These are phyloP conservation scores for Tuber magnatum DNA, from an alignment of 495 filamentous ascomycete species.

Conservation along the genomic window DNA sequence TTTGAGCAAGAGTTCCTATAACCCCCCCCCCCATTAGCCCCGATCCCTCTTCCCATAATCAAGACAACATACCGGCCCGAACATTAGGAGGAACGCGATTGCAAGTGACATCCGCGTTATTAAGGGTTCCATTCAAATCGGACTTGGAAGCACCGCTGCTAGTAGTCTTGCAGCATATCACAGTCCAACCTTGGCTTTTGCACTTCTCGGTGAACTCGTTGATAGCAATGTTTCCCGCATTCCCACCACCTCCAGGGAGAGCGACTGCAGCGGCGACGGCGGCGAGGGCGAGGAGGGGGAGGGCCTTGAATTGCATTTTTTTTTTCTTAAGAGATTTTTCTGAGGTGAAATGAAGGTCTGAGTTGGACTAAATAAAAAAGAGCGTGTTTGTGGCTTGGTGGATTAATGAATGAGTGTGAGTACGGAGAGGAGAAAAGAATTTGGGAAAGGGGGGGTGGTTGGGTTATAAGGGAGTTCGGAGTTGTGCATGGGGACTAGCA, in stretches of 20 bases:
- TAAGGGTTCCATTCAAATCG: neutral
- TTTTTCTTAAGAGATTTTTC: neutral
- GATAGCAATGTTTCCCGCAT: neutral
- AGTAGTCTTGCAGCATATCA: neutral
- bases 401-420: neutral
- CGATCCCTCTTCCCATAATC: neutral
- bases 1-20: neutral
- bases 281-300: neutral
- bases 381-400: neutral
- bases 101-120: neutral
- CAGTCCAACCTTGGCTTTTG: neutral
- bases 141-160: neutral
- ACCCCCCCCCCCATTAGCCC: neutral
- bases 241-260: neutral
- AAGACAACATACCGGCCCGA: neutral
- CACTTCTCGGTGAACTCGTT: neutral
- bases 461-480: neutral
- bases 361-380: neutral
- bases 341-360: neutral
- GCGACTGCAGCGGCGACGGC: neutral
- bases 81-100: neutral
- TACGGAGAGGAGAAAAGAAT: neutral
- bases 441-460: neutral
- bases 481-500: neutral
- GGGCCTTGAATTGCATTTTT: neutral